Evolutionary conservation across 1,139 yeast genomes (phyloP).

Genomic region (Neolecta irregularis): DNA sequence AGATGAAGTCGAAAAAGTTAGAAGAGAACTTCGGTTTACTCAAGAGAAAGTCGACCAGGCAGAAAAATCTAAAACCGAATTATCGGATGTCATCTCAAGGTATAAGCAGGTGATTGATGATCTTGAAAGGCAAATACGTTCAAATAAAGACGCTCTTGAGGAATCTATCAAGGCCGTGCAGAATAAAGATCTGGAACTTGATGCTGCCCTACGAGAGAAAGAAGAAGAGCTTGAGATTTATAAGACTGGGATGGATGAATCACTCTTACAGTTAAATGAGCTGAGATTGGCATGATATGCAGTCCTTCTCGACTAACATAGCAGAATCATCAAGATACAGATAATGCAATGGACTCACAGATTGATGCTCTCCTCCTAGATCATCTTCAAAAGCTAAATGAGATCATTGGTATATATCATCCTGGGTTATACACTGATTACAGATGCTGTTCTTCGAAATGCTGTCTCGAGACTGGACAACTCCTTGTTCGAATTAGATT

Average conservation of each 20-base stretch:
- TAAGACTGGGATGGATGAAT: conserved; percentile 42
- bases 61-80: conserved; percentile 54
- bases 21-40: conserved; percentile 49
- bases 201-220: conserved; percentile 42
- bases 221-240: conserved; percentile 63
- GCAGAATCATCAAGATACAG: conserved; percentile 33
- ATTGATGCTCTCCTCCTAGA: conserved; percentile 39
- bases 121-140: conserved; percentile 25
- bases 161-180: conserved; percentile 19
- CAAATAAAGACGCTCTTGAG: conserved; percentile 26
- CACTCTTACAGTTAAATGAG: conserved; percentile 44
- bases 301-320: background rate
- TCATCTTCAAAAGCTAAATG: conserved; percentile 37
- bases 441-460: conserved; percentile 53
- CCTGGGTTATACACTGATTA: background rate
- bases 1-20: conserved; percentile 50
- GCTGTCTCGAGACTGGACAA: conserved; percentile 65
- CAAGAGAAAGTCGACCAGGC: conserved; percentile 45
- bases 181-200: conserved; percentile 26
- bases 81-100: conserved; percentile 43
- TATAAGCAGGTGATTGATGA: conserved; percentile 37
- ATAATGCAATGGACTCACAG: conserved; percentile 42
- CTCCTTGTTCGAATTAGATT: conserved; percentile 51
- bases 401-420: conserved; percentile 30
- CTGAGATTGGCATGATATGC: conserved; percentile 21